Evolutionary conservation across 2,329 filamentous ascomycete species (phyloP).

Genomic region (Colletotrichum sp.): DNA sequence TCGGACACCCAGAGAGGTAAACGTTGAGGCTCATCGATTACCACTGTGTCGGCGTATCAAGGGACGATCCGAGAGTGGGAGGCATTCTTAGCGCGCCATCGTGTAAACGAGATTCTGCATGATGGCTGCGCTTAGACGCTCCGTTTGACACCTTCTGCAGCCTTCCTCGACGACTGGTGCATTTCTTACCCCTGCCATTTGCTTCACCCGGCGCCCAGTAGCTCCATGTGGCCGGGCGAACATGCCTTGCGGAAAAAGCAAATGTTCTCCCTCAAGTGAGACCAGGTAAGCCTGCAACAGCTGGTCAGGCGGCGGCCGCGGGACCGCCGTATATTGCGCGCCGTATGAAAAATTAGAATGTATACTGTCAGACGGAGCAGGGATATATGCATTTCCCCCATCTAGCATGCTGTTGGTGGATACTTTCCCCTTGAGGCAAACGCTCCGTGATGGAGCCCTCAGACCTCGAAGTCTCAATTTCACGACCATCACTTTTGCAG

Average conservation of each 20-base stretch:
- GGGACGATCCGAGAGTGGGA: neutral
- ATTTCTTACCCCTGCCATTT: neutral
- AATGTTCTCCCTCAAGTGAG: neutral
- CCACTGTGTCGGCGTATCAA: neutral
- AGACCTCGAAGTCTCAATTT: neutral
- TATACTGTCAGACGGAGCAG: neutral
- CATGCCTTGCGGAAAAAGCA: neutral
- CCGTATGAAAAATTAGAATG: neutral
- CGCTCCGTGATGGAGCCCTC: neutral
- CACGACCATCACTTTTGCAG: neutral
- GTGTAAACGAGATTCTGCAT: neutral
- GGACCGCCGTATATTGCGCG: neutral
- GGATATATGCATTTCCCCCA: neutral
- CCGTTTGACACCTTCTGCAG: neutral
- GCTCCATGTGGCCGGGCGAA: rapidly evolving
- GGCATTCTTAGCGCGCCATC: neutral
- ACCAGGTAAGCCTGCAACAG: neutral
- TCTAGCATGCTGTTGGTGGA: neutral
- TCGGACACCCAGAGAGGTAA: neutral
- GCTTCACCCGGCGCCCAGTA: neutral
- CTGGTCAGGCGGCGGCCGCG: neutral
- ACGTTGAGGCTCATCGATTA: neutral
- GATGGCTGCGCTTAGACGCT: neutral
- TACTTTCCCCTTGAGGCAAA: neutral
- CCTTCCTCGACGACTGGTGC: neutral